Evolutionary conservation across 176 grass and related monocot genomes (phyloP), one percentile per base, ranked within the genome.

Genomic region (Avena sativa): DNA sequence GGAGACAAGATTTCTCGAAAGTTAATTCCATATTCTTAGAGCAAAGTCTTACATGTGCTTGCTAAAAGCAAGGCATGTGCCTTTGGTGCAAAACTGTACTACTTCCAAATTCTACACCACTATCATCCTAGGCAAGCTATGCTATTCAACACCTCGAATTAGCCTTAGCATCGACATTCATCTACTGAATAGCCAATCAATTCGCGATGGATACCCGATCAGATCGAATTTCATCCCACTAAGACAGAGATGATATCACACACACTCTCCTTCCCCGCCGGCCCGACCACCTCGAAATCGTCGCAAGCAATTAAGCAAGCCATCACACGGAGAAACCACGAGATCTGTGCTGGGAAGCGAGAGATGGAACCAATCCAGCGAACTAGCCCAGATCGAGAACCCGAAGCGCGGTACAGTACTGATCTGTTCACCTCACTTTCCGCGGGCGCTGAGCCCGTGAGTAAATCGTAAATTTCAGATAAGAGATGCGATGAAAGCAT

Each of bases 11-110:
- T 28, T 61, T 55, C 53, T 21, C 14, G 3, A 15, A 84, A 53
- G 15, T 34, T 8, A 19, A n/a, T 63, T 83, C 67, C 17, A 81
- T 69, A 50, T 56, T 60, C 71, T 52, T 75, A 73, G 6, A 80
- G 19, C 49, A 48, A 61, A 74, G 56, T n/a, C 75, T 47, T 1
- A 12, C 0, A 4, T 78, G 6, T 78, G 6, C 34, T 66, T 67
- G 19, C n/a, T 10, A 76, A 9, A 50, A 49, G 26, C 64, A 28
- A 52, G 59, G 47, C 10, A 2, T 12, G 58, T 50, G 62, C 49
- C 17, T 51, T n/a, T 9, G 17, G 12, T 19, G 36, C n/a, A 88
- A 48, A 83, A 23, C 0, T 36, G 66, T 12, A n/a, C 28, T 38
- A 40, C 38, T 38, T n/a, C 17, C 13, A 8, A 63, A 84, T 72